Conservation (phyloP, 768 basidiomycete species). For the Suillus ampliporus region DNA sequence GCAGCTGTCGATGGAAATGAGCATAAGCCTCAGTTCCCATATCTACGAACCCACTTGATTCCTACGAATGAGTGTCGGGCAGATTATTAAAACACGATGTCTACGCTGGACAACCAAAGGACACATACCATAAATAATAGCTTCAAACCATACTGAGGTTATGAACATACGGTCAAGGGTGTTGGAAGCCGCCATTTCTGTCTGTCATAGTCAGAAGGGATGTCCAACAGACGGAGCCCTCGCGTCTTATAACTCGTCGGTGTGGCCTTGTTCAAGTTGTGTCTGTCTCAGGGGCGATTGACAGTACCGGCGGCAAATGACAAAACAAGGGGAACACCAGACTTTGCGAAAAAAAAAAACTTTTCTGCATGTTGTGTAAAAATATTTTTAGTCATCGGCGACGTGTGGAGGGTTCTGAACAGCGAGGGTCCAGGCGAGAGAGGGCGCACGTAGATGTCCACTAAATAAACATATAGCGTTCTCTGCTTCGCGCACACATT, state of each 20-base stretch:
- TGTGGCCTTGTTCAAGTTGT: slow-evolving; percentile 4
- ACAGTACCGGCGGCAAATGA: not conserved
- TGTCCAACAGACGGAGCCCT: not conserved
- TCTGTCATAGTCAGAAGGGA: not conserved
- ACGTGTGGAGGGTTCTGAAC: not conserved
- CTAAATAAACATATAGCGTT: no score
- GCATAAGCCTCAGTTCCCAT: not conserved
- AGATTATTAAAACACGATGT: not conserved
- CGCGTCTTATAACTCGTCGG: not conserved
- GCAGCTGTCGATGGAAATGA: slow-evolving; percentile 10
- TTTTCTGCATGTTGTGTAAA: not conserved
- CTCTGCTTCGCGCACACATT: not conserved
- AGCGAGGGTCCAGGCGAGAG: not conserved
- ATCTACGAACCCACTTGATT: slow-evolving; percentile 10
- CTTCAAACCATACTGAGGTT: slow-evolving; percentile 11
- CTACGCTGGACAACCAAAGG: not conserved
- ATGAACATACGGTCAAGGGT: slow-evolving; percentile 8
- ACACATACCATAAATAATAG: slow-evolving; percentile 8
- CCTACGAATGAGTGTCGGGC: not conserved
- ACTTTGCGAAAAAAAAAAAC: not conserved
- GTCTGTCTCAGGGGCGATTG: not conserved
- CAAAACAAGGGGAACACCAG: not conserved
- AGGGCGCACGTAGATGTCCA: not conserved
- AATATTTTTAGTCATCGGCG: no score
- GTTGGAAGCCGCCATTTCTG: not conserved